These are phyloP conservation scores for Teunomyces aglyptinius DNA, from an alignment of 805 yeast species.

Conservation along the genomic window DNA sequence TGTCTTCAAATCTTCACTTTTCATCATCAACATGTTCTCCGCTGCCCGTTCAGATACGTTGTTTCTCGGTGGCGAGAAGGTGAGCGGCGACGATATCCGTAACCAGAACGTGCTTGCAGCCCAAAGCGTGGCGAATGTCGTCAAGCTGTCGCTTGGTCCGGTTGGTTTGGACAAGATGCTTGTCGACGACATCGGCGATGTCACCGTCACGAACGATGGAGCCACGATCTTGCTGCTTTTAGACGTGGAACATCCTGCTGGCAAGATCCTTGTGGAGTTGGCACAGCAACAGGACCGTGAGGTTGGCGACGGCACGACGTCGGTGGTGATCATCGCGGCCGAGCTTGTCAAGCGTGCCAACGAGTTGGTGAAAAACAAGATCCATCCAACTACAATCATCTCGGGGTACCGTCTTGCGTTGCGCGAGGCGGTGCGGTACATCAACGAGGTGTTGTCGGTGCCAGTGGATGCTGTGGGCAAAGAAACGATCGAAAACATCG, in stretches of 20 bases:
- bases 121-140: conserved; percentile 76
- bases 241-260: conserved; percentile 99
- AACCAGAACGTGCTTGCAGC: conserved; percentile 96
- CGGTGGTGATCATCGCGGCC: conserved; percentile 93
- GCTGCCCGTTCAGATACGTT: conserved; percentile 88
- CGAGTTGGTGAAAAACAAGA: conserved; percentile 86
- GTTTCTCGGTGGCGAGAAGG: conserved; percentile 92
- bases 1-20: conserved; percentile 3
- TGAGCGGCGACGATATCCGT: conserved; percentile 94
- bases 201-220: conserved; percentile 97
- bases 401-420: conserved; percentile 94
- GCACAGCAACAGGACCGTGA: conserved; percentile 99
- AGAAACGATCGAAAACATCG: conserved; percentile 84
- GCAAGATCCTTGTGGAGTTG: conserved; percentile 91
- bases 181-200: conserved; percentile 98
- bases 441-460: conserved; percentile 78
- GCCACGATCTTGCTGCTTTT: conserved; percentile 88
- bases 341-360: conserved; percentile 91
- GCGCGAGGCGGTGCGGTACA: conserved; percentile 84
- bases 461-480: conserved; percentile 79
- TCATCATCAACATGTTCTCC: conserved; percentile 52
- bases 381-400: conserved; percentile 97
- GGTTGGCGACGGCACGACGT: conserved; percentile 97
- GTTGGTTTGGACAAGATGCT: conserved; percentile 98
- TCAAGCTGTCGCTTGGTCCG: conserved; percentile 93